Evolutionary conservation across 2,329 filamentous ascomycete species (phyloP), one percentile per base, ranked within the genome.

Genomic region (Setomelanomma holmii): DNA sequence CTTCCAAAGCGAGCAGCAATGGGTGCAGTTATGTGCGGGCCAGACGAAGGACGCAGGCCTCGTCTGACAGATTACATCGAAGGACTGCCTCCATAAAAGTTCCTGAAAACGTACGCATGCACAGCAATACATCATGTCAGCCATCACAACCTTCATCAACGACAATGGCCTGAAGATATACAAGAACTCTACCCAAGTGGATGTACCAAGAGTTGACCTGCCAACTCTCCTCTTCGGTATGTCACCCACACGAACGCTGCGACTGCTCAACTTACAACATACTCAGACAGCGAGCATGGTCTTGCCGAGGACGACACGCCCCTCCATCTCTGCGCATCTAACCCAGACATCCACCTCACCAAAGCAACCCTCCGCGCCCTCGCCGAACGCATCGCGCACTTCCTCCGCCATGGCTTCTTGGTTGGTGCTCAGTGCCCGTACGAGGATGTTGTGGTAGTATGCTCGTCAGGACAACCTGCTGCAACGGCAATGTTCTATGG

Each of bases 381-480:
- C 27, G 10, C 27, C 27, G 27, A 30, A 30, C 27, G 27, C 5
- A 30, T 30, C 27, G 27, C 27, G 14, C 27, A 30, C 27, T 30
- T 30, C 27, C 27, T 30, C 27, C 27, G 27, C 10, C 27, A 30
- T 30, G 10, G 27, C 10, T 30, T 30, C 27, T 30, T 14, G 27
- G 27, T 30, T 6, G 27, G 27, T 14, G 10, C 27, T 8, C 27
- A 30, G 14, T 8, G 27, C 27, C 27, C 27, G 5, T 30, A 30
- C 27, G 21, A 40, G 38, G 38, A 40, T 20, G 38, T 40, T 6
- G 38, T 40, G n/a, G 17, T 23, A 16, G 75, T 79, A 33, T 78
- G 85, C 24, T 82, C 80, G 1, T 78, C 79, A 2, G 84, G 84
- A 3, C 81, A 85, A 55, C 77, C 78, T 36, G 73, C 83, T 3